phyloP scores from a whole-genome alignment of 2,329 filamentous ascomycete species.

The Paracoccidioides brasiliensis region DNA sequence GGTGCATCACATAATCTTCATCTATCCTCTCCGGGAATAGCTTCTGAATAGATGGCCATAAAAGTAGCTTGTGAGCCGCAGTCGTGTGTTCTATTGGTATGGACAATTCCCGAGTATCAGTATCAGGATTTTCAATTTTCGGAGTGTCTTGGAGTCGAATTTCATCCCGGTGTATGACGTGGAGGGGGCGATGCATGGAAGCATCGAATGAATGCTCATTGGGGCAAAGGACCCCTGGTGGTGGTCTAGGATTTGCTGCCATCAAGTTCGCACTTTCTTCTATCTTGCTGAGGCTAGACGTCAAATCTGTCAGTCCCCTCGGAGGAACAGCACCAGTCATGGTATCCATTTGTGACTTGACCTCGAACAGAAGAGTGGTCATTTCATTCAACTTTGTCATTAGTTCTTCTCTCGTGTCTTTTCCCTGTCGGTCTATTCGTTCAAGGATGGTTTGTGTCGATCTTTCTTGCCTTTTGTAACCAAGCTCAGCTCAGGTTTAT shows the following conservation, averaged over 20 bases:
- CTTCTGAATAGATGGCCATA: slow-evolving; percentile 54
- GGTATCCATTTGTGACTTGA: background rate
- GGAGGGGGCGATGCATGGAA: background rate
- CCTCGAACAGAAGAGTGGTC: slow-evolving; percentile 3
- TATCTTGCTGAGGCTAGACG: background rate
- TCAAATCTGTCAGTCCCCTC: background rate
- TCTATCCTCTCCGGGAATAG: slow-evolving; percentile 49
- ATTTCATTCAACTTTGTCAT: background rate
- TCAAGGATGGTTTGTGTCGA: slow-evolving; percentile 27
- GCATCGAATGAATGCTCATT: background rate
- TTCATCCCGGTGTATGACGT: background rate
- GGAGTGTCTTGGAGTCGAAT: background rate
- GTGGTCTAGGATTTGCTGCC: background rate
- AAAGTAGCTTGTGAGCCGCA: slow-evolving; percentile 67
- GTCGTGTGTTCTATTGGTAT: slow-evolving; percentile 82
- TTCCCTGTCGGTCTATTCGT: slow-evolving; percentile 19
- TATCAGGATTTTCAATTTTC: slow-evolving; percentile 33
- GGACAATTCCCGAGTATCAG: slow-evolving; percentile 45
- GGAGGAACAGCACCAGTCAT: background rate
- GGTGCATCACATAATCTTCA: slow-evolving; percentile 59
- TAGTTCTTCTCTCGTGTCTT: background rate
- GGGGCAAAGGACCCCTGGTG: background rate
- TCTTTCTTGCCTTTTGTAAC: slow-evolving; percentile 25
- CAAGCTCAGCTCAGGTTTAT: background rate
- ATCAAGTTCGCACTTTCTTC: background rate